A percentile compares a stretch with the other conserved stretches of the same genome.
phyloP scores from a whole-genome alignment of 805 yeast genomes.

The Metschnikowia kofuensis region DNA sequence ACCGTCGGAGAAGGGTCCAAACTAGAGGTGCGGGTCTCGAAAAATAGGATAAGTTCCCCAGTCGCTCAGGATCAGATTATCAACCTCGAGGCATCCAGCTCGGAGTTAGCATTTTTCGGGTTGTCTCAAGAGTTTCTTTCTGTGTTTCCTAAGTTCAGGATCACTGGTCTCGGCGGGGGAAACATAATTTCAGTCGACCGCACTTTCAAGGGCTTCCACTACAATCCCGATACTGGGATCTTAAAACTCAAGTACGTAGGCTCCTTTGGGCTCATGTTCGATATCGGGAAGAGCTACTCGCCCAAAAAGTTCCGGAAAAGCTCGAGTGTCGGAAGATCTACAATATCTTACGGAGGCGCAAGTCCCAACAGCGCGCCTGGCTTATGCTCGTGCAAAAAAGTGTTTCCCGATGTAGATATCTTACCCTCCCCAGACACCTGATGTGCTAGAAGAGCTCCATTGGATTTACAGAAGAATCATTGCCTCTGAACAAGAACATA shows the following conservation, averaged over 20 bases:
- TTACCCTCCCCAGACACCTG: background rate
- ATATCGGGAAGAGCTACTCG: conserved; percentile 9
- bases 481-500: too few species aligned
- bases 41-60: background rate
- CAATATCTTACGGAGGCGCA: background rate
- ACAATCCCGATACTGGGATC: conserved; percentile 5
- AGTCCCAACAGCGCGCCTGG: background rate
- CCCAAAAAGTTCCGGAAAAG: background rate
- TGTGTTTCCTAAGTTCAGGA: conserved; percentile 1
- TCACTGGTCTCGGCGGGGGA: conserved; percentile 9
- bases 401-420: background rate
- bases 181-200: conserved; percentile 3
- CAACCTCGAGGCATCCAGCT: conserved; percentile 2
- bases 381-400: background rate
- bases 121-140: background rate
- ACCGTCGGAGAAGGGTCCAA: conserved; percentile 1
- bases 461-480: too few species aligned
- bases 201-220: conserved; percentile 1
- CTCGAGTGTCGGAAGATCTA: background rate
- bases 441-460: background rate
- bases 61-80: conserved; percentile 2
- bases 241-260: conserved; percentile 4
- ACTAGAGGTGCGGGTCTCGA: background rate
- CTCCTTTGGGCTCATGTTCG: background rate
- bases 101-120: conserved; percentile 1